Conservation (phyloP, 2,329 filamentous ascomycete species). For the Verticillium isaacii region DNA sequence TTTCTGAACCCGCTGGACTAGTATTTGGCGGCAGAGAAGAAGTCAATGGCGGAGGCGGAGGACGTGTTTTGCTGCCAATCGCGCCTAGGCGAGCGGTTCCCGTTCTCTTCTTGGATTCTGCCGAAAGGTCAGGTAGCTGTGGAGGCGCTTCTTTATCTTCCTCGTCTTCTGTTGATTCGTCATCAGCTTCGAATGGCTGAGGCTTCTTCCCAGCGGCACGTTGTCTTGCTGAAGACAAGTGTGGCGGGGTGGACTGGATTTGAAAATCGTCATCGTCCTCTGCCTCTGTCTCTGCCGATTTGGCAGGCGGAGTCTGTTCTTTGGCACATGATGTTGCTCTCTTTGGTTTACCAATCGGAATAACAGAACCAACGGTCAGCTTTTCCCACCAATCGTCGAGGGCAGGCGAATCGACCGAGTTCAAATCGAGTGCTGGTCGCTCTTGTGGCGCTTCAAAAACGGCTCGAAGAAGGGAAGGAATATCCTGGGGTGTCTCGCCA, state of each 20-base stretch:
- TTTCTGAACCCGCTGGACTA: conserved; percentile 26
- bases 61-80: conserved; percentile 27
- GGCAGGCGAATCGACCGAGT: conserved; percentile 24
- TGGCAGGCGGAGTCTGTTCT: conserved; percentile 10
- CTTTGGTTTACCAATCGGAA: conserved; percentile 6
- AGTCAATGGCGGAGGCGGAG: conserved; percentile 17
- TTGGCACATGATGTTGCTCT: background rate
- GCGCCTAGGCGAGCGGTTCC: conserved; percentile 23
- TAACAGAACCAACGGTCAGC: background rate
- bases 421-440: conserved; percentile 19
- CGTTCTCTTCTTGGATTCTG: conserved; percentile 10
- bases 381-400: conserved; percentile 45
- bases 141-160: conserved; percentile 12
- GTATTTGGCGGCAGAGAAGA: conserved; percentile 8
- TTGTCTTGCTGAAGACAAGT: conserved; percentile 22
- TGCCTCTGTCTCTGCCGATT: conserved; percentile 10
- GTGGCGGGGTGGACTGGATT: conserved; percentile 42
- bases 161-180: conserved; percentile 27
- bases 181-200: conserved; percentile 11
- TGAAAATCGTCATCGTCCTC: conserved; percentile 46
- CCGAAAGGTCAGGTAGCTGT: background rate
- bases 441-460: conserved; percentile 35
- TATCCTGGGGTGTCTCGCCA: conserved; percentile 21
- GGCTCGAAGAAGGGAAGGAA: conserved; percentile 30
- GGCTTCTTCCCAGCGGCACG: conserved; percentile 5